Evolutionary conservation across 139 green algal species (phyloP).

Genomic region (Chlamydomonas sphaeroides): DNA sequence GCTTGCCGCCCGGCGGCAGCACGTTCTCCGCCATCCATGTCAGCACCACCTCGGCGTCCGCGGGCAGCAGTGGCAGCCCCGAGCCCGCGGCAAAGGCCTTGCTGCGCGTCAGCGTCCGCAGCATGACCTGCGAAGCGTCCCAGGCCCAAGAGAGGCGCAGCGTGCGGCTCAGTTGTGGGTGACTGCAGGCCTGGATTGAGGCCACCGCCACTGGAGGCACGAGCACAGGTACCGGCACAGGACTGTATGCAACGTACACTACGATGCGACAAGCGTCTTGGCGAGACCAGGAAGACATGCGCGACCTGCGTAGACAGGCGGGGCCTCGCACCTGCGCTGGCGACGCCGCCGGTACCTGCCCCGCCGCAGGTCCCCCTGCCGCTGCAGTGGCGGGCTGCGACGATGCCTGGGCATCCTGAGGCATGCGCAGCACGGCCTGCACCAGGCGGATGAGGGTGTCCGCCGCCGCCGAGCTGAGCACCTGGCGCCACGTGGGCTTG

Average conservation of each 20-base stretch:
- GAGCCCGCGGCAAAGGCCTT: neutral
- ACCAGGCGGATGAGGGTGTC: conserved; percentile 5
- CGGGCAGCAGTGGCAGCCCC: conserved; percentile 28
- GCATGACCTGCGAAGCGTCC: conserved; percentile 8
- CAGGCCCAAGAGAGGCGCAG: no score
- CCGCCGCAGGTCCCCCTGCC: no score
- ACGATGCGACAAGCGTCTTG: no score
- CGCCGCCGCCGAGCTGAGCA: neutral
- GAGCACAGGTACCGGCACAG: no score
- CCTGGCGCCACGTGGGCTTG: conserved; percentile 5
- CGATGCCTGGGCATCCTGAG: neutral
- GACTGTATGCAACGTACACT: no score
- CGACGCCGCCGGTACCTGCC: neutral
- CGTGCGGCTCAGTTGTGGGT: no score
- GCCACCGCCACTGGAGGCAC: no score
- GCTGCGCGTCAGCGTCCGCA: conserved; percentile 22
- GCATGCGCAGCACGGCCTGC: conserved; percentile 5
- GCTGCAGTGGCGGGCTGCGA: neutral
- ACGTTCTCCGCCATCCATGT: conserved; percentile 21
- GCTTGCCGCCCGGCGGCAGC: conserved; percentile 19
- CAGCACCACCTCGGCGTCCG: conserved; percentile 18
- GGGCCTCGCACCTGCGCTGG: neutral
- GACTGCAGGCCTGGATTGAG: no score
- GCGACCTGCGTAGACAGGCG: no score
- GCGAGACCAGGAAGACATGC: neutral